Percentiles rank a stretch among this genome's conserved stretches.
Evolutionary conservation across 805 yeast species (phyloP).

Genomic region (Diddensiella caesifluorescens): DNA sequence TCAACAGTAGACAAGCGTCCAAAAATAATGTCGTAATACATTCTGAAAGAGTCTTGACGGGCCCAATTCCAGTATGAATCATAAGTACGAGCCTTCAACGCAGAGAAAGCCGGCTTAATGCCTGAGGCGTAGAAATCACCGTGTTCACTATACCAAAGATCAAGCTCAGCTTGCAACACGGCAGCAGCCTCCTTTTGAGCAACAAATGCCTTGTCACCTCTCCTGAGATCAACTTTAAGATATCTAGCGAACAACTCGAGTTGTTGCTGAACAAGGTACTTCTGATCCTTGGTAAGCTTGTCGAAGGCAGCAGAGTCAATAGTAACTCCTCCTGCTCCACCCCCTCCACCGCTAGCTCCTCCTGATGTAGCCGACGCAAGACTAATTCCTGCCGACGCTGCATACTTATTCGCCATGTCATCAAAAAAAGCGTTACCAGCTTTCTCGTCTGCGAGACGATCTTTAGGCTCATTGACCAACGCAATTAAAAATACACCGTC

Average conservation of each 20-base stretch:
- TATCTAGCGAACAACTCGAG: slow-evolving; percentile 92
- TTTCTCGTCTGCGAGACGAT: slow-evolving; percentile 76
- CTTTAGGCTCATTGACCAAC: slow-evolving; percentile 83
- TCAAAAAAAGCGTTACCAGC: slow-evolving; percentile 93
- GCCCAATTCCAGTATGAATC: slow-evolving; percentile 99
- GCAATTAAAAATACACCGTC: slow-evolving; percentile 82
- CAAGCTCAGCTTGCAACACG: slow-evolving; percentile 82
- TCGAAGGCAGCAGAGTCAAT: slow-evolving; percentile 95
- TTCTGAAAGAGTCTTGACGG: slow-evolving; percentile 88
- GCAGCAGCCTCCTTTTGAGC: slow-evolving; percentile 81
- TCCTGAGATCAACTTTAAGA: slow-evolving; percentile 84
- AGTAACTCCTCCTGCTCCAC: slow-evolving; percentile 65
- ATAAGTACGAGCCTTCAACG: slow-evolving; percentile 89
- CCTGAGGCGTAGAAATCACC: slow-evolving; percentile 95
- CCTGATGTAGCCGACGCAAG: slow-evolving; percentile 62
- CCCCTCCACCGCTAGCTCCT: slow-evolving; percentile 43
- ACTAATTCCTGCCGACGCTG: slow-evolving; percentile 73
- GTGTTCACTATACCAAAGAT: slow-evolving; percentile 82
- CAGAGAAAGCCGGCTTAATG: slow-evolving; percentile 81
- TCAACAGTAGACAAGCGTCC: slow-evolving; percentile 88
- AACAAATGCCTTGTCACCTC: slow-evolving; percentile 80
- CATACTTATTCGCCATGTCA: slow-evolving; percentile 75
- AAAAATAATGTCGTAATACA: slow-evolving; percentile 94
- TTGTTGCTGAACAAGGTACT: slow-evolving; percentile 66
- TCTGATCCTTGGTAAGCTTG: slow-evolving; percentile 66